A percentile compares a stretch with the other conserved stretches of the same genome.
These are phyloP conservation scores for Leonotis leonurus DNA, from an alignment of 257 asterid species.

Conservation along the genomic window DNA sequence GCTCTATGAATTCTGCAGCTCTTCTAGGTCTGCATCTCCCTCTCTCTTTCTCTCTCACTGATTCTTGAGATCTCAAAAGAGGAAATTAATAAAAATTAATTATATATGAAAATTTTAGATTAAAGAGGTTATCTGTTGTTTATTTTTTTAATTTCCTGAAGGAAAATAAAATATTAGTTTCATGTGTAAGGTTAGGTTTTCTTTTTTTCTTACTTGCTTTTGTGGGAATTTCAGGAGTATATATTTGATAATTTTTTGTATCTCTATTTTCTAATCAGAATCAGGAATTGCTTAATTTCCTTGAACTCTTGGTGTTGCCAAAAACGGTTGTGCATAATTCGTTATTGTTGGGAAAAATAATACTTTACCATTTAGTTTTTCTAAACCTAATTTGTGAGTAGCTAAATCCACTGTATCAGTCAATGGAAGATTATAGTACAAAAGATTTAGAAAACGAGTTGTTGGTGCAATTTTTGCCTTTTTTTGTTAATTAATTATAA, in stretches of 20 bases:
- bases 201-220: background rate
- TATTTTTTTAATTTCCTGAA: too few relatives aligned
- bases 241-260: background rate
- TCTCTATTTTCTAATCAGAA: background rate
- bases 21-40: conserved; percentile 10
- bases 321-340: too few relatives aligned
- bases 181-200: background rate
- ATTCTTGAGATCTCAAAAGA: background rate
- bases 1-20: conserved; percentile 26
- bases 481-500: background rate
- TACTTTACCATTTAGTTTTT: too few relatives aligned
- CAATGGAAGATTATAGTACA: background rate
- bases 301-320: background rate
- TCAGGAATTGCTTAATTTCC: too few relatives aligned
- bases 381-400: too few relatives aligned
- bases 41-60: background rate
- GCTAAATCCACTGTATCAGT: background rate
- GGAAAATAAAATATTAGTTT: too few relatives aligned
- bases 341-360: too few relatives aligned
- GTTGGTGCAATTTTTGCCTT: background rate
- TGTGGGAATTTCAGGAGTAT: background rate
- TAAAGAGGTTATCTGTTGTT: too few relatives aligned
- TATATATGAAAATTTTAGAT: background rate
- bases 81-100: background rate
- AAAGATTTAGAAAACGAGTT: too few relatives aligned